phyloP scores from a whole-genome alignment of 164 flowering plant species.

The Nelumbo lutea region DNA sequence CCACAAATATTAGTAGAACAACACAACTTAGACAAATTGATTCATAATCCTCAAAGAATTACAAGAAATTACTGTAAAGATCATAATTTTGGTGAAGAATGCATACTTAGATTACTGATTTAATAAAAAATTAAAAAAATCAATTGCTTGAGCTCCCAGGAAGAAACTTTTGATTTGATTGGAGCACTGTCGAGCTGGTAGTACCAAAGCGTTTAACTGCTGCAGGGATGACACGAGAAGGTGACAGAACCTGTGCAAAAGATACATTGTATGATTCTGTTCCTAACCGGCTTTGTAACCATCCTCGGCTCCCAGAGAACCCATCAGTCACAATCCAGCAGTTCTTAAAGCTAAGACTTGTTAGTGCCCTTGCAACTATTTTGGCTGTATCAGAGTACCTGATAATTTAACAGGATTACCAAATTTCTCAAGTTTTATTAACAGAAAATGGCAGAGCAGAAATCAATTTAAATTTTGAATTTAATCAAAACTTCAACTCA shows the following conservation, averaged over 20 bases:
- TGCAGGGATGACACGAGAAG: slow-evolving; percentile 69
- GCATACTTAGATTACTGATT: slow-evolving; percentile 7
- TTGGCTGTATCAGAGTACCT: slow-evolving; percentile 86
- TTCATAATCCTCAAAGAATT: slow-evolving; percentile 8
- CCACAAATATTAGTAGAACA: neutral
- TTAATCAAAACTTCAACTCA: neutral
- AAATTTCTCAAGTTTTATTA: neutral
- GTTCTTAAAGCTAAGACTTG: slow-evolving; percentile 76
- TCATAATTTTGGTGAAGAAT: slow-evolving; percentile 2
- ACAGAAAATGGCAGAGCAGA: no score
- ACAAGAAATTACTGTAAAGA: slow-evolving; percentile 11
- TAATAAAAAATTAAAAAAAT: slow-evolving; percentile 1
- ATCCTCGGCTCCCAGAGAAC: slow-evolving; percentile 82
- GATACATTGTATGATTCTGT: slow-evolving; percentile 69
- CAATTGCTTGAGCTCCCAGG: slow-evolving; percentile 40
- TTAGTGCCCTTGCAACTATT: slow-evolving; percentile 70
- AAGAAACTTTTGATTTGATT: slow-evolving; percentile 44
- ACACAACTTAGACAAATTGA: neutral
- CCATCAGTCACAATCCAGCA: slow-evolving; percentile 82
- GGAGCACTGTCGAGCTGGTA: slow-evolving; percentile 25
- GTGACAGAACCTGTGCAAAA: slow-evolving; percentile 64
- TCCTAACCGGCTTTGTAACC: slow-evolving; percentile 90
- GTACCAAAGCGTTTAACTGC: slow-evolving; percentile 54
- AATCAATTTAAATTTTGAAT: neutral
- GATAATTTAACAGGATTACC: slow-evolving; percentile 9